Conservation (phyloP, 1,284 basidiomycete species). For the Megacollybia platyphylla region DNA sequence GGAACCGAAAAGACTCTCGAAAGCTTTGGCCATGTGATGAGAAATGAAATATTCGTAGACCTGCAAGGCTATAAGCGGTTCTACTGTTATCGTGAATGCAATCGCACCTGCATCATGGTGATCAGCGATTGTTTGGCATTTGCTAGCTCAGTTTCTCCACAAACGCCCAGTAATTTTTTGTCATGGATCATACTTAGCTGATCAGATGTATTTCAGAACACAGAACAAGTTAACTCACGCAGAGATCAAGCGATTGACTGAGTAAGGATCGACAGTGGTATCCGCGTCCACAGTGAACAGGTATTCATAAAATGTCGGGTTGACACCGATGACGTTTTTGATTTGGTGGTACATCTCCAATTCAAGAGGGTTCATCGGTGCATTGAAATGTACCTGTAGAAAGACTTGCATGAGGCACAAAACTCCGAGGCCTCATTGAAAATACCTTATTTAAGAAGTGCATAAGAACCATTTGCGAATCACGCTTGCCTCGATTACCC, state of each 20-base stretch:
- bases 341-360: slow-evolving; percentile 99
- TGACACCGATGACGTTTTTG: slow-evolving; percentile 98
- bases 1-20: slow-evolving; percentile 92
- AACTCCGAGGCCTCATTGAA: slow-evolving; percentile 3
- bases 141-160: slow-evolving; percentile 84
- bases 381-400: slow-evolving; percentile 86
- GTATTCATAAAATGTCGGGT: slow-evolving; percentile 97
- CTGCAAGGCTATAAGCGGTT: slow-evolving; percentile 16
- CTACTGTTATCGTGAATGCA: slow-evolving; percentile 2
- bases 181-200: slow-evolving; percentile 66
- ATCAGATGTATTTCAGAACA: slow-evolving; percentile 7
- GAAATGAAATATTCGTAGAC: slow-evolving; percentile 99
- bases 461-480: slow-evolving; percentile 94
- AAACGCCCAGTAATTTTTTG: slow-evolving; percentile 88
- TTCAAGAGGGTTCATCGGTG: slow-evolving; percentile 94
- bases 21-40: slow-evolving; percentile 96
- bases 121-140: slow-evolving; percentile 91
- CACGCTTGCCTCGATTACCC: slow-evolving; percentile 94
- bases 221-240: slow-evolving; percentile 43
- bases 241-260: slow-evolving; percentile 83
- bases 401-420: slow-evolving; percentile 2
- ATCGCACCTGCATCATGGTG: slow-evolving; percentile 90
- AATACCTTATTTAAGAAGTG: slow-evolving; percentile 90
- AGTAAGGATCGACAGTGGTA: slow-evolving; percentile 81
- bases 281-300: slow-evolving; percentile 96